Conservation (phyloP, 176 grass and related monocot genomes). For the Triticum aestivum region IWGSC_CS_RefSeq_v2.1 NC_057804.1:557247991-557248490, state of each 20-base stretch:
- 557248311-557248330: background rate
- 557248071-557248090: constrained; percentile 42
- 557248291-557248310: constrained; percentile 49
- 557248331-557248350: constrained; percentile 42
- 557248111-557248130: constrained; percentile 38
- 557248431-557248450: constrained; percentile 23
- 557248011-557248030: constrained; percentile 37
- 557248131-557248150: constrained; percentile 55
- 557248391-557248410: constrained; percentile 45
- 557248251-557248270: constrained; percentile 39
- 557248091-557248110: constrained; percentile 45
- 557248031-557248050: constrained; percentile 44
- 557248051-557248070: constrained; percentile 47
- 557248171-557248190: constrained; percentile 46
- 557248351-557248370: constrained; percentile 55
- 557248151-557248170: constrained; percentile 47
- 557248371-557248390: constrained; percentile 38
- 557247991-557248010: constrained; percentile 50
- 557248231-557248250: constrained; percentile 28
- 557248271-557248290: constrained; percentile 44
- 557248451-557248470: constrained; percentile 51
- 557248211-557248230: constrained; percentile 56
- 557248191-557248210: constrained; percentile 44
- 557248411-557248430: constrained; percentile 51
- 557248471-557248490: constrained; percentile 44